Percentiles rank a stretch among this genome's conserved stretches.
Evolutionary conservation across 2,329 filamentous ascomycete species (phyloP).

Genomic region (Fusarium begoniae): DNA sequence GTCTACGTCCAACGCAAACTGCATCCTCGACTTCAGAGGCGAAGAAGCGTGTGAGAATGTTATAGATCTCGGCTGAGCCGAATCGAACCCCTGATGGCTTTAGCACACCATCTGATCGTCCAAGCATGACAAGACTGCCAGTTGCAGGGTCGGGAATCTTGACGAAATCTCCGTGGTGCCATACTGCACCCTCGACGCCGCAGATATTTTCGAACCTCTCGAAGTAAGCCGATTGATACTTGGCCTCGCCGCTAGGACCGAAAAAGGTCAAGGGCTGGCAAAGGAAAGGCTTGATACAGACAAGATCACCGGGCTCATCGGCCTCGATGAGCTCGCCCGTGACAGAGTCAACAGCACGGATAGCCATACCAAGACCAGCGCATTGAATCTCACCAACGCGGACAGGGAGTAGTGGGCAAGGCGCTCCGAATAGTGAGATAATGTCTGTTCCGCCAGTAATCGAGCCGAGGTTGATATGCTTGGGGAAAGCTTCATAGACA

Average conservation of each 20-base stretch:
- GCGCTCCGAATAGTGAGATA: conserved; percentile 90
- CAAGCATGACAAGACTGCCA: conserved; percentile 87
- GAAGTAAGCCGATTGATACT: conserved; percentile 88
- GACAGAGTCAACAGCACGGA: conserved; percentile 67
- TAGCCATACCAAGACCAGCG: conserved; percentile 81
- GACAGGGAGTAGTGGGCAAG: conserved; percentile 79
- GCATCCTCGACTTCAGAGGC: conserved; percentile 81
- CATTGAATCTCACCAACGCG: conserved; percentile 80
- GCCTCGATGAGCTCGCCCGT: conserved; percentile 64
- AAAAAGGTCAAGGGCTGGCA: conserved; percentile 93
- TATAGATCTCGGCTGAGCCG: conserved; percentile 95
- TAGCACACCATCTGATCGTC: conserved; percentile 89
- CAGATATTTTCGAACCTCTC: conserved; percentile 72
- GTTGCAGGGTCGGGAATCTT: conserved; percentile 71
- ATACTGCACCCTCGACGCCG: conserved; percentile 61
- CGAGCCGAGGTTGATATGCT: conserved; percentile 83
- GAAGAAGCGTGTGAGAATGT: conserved; percentile 88
- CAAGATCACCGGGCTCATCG: conserved; percentile 83
- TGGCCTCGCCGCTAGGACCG: conserved; percentile 69
- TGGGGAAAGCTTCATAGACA: conserved; percentile 84
- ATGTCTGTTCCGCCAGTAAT: conserved; percentile 98
- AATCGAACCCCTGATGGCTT: conserved; percentile 94
- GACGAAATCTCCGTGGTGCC: conserved; percentile 97
- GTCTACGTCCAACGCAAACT: conserved; percentile 83
- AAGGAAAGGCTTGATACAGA: conserved; percentile 87